Base-by-base conservation (phyloP, 2,329 filamentous ascomycete species). In the Meredithiella fracta region DNA sequence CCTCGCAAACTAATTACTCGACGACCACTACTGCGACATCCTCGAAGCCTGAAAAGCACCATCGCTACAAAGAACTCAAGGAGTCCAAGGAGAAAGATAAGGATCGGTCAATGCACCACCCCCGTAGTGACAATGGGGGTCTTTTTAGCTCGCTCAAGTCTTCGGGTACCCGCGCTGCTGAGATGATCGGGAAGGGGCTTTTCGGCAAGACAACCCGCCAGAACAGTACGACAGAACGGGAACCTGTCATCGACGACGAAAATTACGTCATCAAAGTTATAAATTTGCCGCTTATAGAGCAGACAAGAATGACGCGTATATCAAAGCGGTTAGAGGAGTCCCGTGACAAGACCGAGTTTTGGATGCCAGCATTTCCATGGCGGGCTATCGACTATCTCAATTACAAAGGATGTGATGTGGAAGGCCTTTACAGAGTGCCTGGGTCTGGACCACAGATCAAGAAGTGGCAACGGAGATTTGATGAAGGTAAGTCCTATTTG, bases 311-410 rank as follows among this genome's bases (percentile, higher is more conserved):
- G 60, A 96, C 91, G 0, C 79, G 91, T 60, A 96, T 97, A 65
- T 94, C 89, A 6, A 94, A 91, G 68, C 80, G 85, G 29, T 72
- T 97, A 47, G 87, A 94, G 64, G 80, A 86, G 59, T 95, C 90
- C 8, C 80, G 83, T 60, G 91, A 97, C 65, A 96, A 96, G 73
- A 97, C 91, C 0, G 91, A 96, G 65, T 97, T 94, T 65, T 97
- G 91, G 91, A 95, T 97, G 90, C 91, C 91, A 11, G 86, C 89
- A 5, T 83, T 97, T 58, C 90, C 91, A 0, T 96, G 91, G 85
- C 78, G 91, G 60, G 94, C 89, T 58, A 96, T 97, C 61, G 91
- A 97, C 70, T 96, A 94, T 66, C 73, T 97, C 54, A 96, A 96
- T 67, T 92, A 90, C 69, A 94, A 92, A 65, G 88, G 88, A 40